A percentile compares a stretch with the other conserved stretches of the same genome.
Evolutionary conservation across 345 rosid species (phyloP).

Genomic region (Erodium maritimum): DNA sequence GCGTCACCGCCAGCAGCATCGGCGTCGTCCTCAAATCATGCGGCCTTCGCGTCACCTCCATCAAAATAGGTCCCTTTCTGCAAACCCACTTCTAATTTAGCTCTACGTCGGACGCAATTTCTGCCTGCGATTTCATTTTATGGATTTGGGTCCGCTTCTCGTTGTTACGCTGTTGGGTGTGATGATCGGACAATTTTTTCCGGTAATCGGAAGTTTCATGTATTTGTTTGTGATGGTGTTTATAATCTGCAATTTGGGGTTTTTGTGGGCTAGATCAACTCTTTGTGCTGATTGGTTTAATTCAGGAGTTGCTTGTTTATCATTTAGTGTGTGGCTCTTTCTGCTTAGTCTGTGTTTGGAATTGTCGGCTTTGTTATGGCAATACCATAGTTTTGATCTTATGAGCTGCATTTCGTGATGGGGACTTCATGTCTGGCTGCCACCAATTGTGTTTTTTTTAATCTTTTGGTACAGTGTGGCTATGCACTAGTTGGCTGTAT

Average conservation of each 20-base stretch:
- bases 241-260: no score
- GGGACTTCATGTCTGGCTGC: no score
- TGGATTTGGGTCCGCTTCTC: not conserved
- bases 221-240: no score
- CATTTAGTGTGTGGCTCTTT: no score
- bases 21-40: slow-evolving; percentile 18
- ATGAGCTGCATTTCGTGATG: no score
- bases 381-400: not conserved
- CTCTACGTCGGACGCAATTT: not conserved
- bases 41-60: slow-evolving; percentile 93
- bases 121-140: not conserved
- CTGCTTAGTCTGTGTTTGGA: no score
- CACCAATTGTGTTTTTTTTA: not conserved
- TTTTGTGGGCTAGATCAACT: no score
- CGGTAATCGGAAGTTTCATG: no score
- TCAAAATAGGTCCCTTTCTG: slow-evolving; percentile 55
- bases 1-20: slow-evolving; percentile 92
- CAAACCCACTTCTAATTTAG: not conserved
- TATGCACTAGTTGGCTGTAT: not conserved
- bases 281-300: no score
- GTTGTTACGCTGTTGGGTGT: no score
- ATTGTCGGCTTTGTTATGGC: not conserved
- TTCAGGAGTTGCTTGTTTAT: no score
- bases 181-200: no score
- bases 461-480: not conserved